Conservation (phyloP, 768 basidiomycete species). For the Chiua virens region DNA sequence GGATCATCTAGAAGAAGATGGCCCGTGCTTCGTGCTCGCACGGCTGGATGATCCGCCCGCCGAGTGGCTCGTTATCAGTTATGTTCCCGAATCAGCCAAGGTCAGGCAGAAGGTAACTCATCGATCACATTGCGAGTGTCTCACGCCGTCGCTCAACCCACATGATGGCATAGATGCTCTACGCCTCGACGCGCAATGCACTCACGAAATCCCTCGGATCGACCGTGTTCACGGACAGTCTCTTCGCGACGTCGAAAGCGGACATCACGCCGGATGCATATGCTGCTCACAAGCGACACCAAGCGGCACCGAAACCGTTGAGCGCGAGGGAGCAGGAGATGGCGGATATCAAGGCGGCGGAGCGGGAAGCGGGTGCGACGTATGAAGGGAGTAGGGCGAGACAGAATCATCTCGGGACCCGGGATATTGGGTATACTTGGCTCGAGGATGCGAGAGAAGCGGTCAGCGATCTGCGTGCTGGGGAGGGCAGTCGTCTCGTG, state of each 20-base stretch:
- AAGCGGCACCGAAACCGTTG: conserved; percentile 77
- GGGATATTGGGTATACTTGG: conserved; percentile 66
- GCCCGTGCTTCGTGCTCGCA: conserved; percentile 76
- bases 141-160: not conserved
- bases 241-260: conserved; percentile 76
- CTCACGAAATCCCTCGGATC: conserved; percentile 77
- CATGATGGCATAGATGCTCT: conserved; percentile 66
- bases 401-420: conserved; percentile 55
- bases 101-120: conserved; percentile 72
- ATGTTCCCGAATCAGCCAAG: conserved; percentile 80
- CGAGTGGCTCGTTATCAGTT: conserved; percentile 75
- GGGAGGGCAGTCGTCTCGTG: conserved; percentile 52
- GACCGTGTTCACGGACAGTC: conserved; percentile 62
- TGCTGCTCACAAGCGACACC: conserved; percentile 66
- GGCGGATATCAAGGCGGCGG: conserved; percentile 72
- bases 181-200: conserved; percentile 73
- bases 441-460: conserved; percentile 61
- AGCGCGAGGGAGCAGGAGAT: conserved; percentile 82
- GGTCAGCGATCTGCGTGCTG: conserved; percentile 54
- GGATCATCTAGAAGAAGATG: conserved; percentile 54
- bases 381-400: conserved; percentile 62
- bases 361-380: conserved; percentile 52
- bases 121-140: not conserved
- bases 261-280: conserved; percentile 73
- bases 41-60: conserved; percentile 57